Percentiles rank a stretch among this genome's conserved stretches.
phyloP scores from a whole-genome alignment of 331 rosid genomes.

The Arachis monticola region DNA sequence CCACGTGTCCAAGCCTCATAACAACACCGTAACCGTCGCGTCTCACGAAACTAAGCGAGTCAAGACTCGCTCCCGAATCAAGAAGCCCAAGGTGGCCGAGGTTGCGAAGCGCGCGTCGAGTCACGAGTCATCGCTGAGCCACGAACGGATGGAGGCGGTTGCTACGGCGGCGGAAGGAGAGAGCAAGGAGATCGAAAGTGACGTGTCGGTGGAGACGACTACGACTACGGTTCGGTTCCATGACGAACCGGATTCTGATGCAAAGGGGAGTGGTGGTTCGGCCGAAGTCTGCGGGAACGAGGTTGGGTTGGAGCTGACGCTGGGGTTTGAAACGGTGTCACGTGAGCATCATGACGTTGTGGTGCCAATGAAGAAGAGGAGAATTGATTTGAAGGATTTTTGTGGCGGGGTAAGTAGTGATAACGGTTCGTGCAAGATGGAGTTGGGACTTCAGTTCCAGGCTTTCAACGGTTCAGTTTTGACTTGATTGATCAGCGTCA shows the following conservation, averaged over 20 bases:
- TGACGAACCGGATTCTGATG: constrained; percentile 50
- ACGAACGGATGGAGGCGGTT: constrained; percentile 55
- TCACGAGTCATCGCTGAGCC: constrained; percentile 78
- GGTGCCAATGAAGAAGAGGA: constrained; percentile 83
- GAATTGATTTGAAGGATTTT: constrained; percentile 41
- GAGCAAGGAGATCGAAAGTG: constrained; percentile 75
- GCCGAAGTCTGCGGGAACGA: constrained; percentile 39
- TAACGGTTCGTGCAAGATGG: constrained; percentile 50
- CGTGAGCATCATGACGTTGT: constrained; percentile 50
- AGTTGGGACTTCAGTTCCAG: constrained; percentile 57
- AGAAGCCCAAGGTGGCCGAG: constrained; percentile 10
- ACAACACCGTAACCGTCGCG: constrained; percentile 15
- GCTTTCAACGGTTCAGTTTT: constrained; percentile 50
- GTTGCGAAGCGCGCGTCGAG: constrained; percentile 54
- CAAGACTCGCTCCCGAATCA: constrained; percentile 55
- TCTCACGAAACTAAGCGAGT: constrained; percentile 18
- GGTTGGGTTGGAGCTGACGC: constrained; percentile 69
- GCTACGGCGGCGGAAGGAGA: constrained; percentile 62
- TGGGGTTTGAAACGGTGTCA: constrained; percentile 64
- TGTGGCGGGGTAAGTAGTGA: constrained; percentile 2
- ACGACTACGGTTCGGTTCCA: constrained; percentile 44
- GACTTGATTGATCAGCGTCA: constrained; percentile 15
- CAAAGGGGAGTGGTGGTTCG: constrained; percentile 12
- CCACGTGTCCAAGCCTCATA: constrained; percentile 43
- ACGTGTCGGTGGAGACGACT: constrained; percentile 50